Conservation (phyloP, 2,329 filamentous ascomycete genomes). For the Botrytis squamosa region DNA sequence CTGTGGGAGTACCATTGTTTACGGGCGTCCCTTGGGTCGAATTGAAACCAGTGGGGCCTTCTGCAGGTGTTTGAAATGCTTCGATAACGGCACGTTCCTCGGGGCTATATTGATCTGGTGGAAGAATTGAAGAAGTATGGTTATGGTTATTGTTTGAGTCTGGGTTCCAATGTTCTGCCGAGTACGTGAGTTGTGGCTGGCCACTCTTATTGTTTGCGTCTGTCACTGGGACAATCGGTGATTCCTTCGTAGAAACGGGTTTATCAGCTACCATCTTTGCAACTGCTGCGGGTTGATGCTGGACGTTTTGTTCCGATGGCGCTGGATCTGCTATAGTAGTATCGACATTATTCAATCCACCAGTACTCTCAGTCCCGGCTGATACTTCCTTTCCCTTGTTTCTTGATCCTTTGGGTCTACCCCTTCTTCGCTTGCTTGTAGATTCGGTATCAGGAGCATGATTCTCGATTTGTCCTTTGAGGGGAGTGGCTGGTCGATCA, state of each 20-base stretch:
- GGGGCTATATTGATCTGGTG: constrained; percentile 35
- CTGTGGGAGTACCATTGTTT: constrained; percentile 27
- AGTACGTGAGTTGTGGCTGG: constrained; percentile 25
- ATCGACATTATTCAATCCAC: constrained; percentile 3
- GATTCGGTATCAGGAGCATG: constrained; percentile 25
- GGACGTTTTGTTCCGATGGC: constrained; percentile 26
- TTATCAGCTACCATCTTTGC: constrained; percentile 24
- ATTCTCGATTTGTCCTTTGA: constrained; percentile 27
- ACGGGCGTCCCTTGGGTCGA: constrained; percentile 28
- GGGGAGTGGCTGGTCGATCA: constrained; percentile 29
- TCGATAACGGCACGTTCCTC: constrained; percentile 39
- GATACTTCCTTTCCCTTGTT: constrained; percentile 42
- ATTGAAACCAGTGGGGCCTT: constrained; percentile 26
- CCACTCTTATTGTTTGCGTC: constrained; percentile 40
- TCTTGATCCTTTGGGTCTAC: constrained; percentile 54
- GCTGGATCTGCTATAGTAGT: constrained; percentile 19
- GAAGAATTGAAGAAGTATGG: constrained; percentile 21
- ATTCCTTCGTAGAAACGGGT: constrained; percentile 22
- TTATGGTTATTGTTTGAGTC: constrained; percentile 25
- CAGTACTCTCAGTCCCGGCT: constrained; percentile 15
- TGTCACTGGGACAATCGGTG: constrained; percentile 16
- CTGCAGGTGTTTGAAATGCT: constrained; percentile 33
- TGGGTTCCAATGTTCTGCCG: constrained; percentile 32
- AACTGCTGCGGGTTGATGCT: constrained; percentile 27
- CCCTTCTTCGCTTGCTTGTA: constrained; percentile 37